Evolutionary conservation across 1,139 yeast genomes (phyloP).

Genomic region (Saccharomycopsis hybrid): DNA sequence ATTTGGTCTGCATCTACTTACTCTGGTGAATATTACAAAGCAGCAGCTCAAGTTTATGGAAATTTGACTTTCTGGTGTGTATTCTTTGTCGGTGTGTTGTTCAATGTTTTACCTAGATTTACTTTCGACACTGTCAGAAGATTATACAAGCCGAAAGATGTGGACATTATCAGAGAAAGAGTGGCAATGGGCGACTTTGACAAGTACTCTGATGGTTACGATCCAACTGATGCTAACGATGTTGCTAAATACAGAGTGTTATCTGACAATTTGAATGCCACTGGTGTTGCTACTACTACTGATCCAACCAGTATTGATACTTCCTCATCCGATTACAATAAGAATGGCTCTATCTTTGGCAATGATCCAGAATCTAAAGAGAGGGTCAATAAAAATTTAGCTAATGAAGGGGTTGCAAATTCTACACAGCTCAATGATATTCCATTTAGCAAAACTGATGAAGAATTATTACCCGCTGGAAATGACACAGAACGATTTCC

Average conservation of each 20-base stretch:
- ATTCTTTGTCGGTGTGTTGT: constrained; percentile 41
- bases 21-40: constrained; percentile 44
- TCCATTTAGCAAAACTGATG: background rate
- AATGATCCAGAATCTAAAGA: background rate
- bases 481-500: background rate
- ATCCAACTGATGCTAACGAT: constrained; percentile 44
- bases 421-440: background rate
- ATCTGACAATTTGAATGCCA: background rate
- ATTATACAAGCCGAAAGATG: constrained; percentile 45
- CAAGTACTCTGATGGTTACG: constrained; percentile 48
- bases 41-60: constrained; percentile 51
- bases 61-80: constrained; percentile 48
- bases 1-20: constrained; percentile 45
- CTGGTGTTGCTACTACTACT: background rate
- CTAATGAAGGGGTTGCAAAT: background rate
- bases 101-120: constrained; percentile 48
- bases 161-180: constrained; percentile 49
- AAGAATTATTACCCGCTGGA: background rate
- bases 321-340: background rate
- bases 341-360: background rate
- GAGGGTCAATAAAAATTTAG: background rate
- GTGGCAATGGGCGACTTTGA: constrained; percentile 41
- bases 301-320: constrained; percentile 19
- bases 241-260: constrained; percentile 21
- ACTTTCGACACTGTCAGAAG: constrained; percentile 40